These are phyloP conservation scores for Xylariaceae sp. DNA, from an alignment of 2,329 filamentous ascomycete genomes.

Conservation along the genomic window DNA sequence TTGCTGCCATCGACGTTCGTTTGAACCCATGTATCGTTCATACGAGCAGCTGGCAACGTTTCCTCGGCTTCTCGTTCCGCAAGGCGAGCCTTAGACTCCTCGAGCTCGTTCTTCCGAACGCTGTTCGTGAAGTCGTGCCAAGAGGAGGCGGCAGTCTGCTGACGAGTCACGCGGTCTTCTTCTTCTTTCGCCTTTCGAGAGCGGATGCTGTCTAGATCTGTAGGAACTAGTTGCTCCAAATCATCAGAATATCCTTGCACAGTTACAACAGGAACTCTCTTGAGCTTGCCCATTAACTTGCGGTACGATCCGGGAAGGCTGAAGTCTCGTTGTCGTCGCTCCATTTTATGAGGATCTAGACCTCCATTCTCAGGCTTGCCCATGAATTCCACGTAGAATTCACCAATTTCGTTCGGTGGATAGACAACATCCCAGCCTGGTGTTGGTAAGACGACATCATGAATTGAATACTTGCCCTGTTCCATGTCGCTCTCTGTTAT, in stretches of 20 bases:
- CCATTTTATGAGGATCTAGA: constrained; percentile 83
- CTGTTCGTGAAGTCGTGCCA: constrained; percentile 26
- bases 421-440: constrained; percentile 89
- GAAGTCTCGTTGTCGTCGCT: constrained; percentile 78
- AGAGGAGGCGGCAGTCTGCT: constrained; percentile 12
- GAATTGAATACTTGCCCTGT: constrained; percentile 73
- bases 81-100: constrained; percentile 21
- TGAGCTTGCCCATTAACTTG: constrained; percentile 72
- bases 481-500: constrained; percentile 74
- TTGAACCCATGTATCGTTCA: constrained; percentile 40
- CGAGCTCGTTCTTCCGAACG: constrained; percentile 22
- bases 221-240: constrained; percentile 81
- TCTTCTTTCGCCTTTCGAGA: constrained; percentile 33
- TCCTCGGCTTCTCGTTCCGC: constrained; percentile 28
- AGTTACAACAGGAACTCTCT: constrained; percentile 60
- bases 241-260: constrained; percentile 67
- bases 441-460: constrained; percentile 86
- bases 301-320: constrained; percentile 86
- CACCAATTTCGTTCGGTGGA: constrained; percentile 76
- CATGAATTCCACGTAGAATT: constrained; percentile 87
- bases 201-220: constrained; percentile 71
- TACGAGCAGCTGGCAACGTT: constrained; percentile 20
- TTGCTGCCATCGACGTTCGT: constrained; percentile 35
- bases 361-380: constrained; percentile 68
- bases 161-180: constrained; percentile 21